Evolutionary conservation across 306 rosid species (phyloP).

Genomic region (Dalbergia cultrata): DNA sequence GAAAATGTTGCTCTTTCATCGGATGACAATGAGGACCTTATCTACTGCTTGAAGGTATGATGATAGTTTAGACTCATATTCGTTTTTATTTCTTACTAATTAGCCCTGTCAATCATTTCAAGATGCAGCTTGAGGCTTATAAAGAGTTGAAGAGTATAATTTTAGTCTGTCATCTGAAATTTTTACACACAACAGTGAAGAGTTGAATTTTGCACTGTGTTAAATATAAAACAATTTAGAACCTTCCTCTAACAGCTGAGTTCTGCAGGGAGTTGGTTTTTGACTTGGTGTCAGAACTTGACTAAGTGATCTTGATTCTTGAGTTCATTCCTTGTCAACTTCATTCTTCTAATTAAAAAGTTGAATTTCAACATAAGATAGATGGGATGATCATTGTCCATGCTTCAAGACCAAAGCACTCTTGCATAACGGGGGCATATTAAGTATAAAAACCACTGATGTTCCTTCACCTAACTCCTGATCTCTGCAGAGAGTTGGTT

Average conservation of each 20-base stretch:
- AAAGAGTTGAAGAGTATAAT: not conserved
- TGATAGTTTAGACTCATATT: not conserved
- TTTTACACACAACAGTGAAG: not conserved
- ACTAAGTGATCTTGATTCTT: not conserved
- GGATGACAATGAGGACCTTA: conserved; percentile 85
- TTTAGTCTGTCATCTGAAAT: conserved; percentile 24
- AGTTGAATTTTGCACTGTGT: conserved; percentile 22
- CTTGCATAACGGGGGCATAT: not conserved
- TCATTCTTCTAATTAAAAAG: not conserved
- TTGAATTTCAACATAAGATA: too few species aligned
- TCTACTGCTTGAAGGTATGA: conserved; percentile 89
- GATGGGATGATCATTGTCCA: not conserved
- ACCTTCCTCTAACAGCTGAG: not conserved
- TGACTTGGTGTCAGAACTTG: not conserved
- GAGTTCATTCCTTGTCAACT: not conserved
- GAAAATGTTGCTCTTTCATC: conserved; percentile 93
- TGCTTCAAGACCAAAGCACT: not conserved
- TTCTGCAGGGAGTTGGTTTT: not conserved
- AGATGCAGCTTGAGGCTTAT: conserved; percentile 13
- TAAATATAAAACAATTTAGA: conserved; percentile 2
- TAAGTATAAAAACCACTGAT: not conserved
- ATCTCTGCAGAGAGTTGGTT: not conserved
- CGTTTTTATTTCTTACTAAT: conserved; percentile 20
- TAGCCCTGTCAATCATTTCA: not conserved
- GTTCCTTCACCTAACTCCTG: not conserved